phyloP scores from a whole-genome alignment of 495 filamentous ascomycete genomes.

The Rostrohypoxylon terebratum region DNA sequence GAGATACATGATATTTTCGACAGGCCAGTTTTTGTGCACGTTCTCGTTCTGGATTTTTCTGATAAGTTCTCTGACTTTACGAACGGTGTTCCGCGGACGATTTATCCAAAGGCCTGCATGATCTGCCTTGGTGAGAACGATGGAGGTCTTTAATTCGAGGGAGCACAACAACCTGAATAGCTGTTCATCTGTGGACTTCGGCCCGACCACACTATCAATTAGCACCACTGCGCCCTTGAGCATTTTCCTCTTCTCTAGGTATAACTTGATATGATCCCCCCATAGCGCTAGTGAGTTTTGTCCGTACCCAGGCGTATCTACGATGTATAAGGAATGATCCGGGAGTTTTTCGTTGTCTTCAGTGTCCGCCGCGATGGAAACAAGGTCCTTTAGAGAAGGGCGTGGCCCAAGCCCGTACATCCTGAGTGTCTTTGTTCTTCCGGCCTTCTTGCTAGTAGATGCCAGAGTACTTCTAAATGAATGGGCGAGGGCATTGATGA shows the following conservation, averaged over 20 bases:
- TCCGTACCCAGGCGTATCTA: conserved; percentile 98
- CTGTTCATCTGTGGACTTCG: conserved; percentile 77
- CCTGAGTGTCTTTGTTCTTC: conserved; percentile 85
- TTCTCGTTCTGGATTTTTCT: conserved; percentile 48
- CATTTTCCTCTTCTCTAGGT: conserved; percentile 76
- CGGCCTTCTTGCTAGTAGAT: conserved; percentile 77
- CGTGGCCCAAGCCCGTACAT: conserved; percentile 78
- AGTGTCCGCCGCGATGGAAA: conserved; percentile 14
- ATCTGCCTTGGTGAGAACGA: conserved; percentile 89
- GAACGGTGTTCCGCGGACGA: conserved; percentile 52
- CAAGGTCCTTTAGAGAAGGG: conserved; percentile 34
- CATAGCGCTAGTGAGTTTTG: conserved; percentile 78
- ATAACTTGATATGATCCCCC: conserved; percentile 89
- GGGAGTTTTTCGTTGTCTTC: conserved; percentile 63
- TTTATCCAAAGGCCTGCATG: conserved; percentile 51
- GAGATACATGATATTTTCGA: conserved; percentile 62
- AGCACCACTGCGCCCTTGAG: conserved; percentile 85
- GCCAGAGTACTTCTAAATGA: conserved; percentile 58
- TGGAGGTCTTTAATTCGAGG: conserved; percentile 74
- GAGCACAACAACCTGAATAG: conserved; percentile 73
- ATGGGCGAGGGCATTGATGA: conserved; percentile 85
- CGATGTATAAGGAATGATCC: conserved; percentile 69
- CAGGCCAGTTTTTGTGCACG: conserved; percentile 55
- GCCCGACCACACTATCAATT: conserved; percentile 82
- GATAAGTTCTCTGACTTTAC: conserved; percentile 53